These are phyloP conservation scores for Aspergillus avenaceus DNA, from an alignment of 495 filamentous ascomycete species.

Conservation along the genomic window DNA sequence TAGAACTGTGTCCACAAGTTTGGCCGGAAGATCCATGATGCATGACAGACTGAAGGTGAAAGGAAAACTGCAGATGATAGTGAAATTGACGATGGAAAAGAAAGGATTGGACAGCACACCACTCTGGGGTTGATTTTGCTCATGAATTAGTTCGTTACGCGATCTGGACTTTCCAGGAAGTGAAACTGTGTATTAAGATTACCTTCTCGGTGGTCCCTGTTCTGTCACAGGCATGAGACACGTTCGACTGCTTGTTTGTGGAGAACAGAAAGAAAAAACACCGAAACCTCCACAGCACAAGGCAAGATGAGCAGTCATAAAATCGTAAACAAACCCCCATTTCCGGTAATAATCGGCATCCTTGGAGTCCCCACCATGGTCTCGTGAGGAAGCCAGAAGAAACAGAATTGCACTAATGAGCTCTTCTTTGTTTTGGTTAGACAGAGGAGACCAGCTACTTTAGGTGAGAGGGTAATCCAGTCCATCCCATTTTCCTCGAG, in stretches of 20 bases:
- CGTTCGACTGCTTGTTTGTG: conserved; percentile 9
- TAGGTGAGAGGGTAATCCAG: no score
- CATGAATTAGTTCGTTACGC: background rate
- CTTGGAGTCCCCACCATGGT: conserved; percentile 11
- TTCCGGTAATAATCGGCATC: conserved; percentile 10
- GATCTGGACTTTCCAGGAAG: background rate
- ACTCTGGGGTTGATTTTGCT: background rate
- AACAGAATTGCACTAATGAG: background rate
- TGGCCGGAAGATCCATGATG: conserved; percentile 20
- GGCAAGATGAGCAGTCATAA: conserved; percentile 15
- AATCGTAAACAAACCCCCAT: conserved; percentile 14
- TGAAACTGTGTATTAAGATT: background rate
- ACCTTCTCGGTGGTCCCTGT: background rate
- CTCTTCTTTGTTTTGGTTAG: no score
- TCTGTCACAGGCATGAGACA: conserved; percentile 8
- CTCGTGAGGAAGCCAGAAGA: conserved; percentile 8
- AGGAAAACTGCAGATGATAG: background rate
- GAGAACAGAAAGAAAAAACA: conserved; percentile 11
- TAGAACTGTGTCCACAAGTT: conserved; percentile 21
- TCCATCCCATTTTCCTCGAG: no score
- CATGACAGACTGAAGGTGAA: background rate
- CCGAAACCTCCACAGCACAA: conserved; percentile 8
- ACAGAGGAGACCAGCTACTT: no score
- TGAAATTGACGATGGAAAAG: background rate
- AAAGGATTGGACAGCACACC: background rate